Evolutionary conservation across 2,329 filamentous ascomycete genomes (phyloP), one percentile per base, ranked within the genome.

Genomic region (Aspergillus chevalieri): DNA sequence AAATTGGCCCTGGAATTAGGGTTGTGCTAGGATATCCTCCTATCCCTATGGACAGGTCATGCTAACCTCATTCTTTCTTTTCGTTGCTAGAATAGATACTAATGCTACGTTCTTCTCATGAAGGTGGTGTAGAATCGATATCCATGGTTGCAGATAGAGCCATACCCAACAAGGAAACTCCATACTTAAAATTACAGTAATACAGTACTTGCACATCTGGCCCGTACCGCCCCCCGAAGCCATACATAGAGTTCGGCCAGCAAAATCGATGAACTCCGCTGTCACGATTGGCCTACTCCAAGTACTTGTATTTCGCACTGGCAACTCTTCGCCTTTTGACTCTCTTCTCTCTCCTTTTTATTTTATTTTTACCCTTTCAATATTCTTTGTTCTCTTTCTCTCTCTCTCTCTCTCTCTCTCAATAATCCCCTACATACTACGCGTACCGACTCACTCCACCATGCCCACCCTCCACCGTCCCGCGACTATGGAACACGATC

Each of bases 391-490:
- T 38, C 22, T 47, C 22, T 47, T 42, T n/a, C 42, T 45, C 34
- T 47, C 39, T 30, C 33, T 46, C 46, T 24, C 41, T n/a, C 42
- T 45, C 34, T 47, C 39, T 30, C 33, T 46, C 46, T 24, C 41
- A 28, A 36, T n/a, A 12, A n/a, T 38, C 24, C 6, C 4, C 36
- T 21, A 26, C 24, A 17, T 22, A 14, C 12, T 30, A 26, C 17
- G 21, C 6, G 4, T 30, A 30, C 10, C 26, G 4, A 30, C 26
- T 28, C 26, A 10, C 22, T 44, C 43, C 43, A 56, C 39, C 55
- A 59, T 59, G 57, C 47, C 52, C 52, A 41, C 49, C 22, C 49
- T 54, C 50, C 54, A 54, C 51, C 44, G 47, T 46, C 50, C 45
- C 53, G 44, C 49, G 49, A 52, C 53, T 36, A 57, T 56, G 55